These are phyloP conservation scores for Naganishia friedmannii DNA, from an alignment of 768 basidiomycete genomes.

Conservation along the genomic window DNA sequence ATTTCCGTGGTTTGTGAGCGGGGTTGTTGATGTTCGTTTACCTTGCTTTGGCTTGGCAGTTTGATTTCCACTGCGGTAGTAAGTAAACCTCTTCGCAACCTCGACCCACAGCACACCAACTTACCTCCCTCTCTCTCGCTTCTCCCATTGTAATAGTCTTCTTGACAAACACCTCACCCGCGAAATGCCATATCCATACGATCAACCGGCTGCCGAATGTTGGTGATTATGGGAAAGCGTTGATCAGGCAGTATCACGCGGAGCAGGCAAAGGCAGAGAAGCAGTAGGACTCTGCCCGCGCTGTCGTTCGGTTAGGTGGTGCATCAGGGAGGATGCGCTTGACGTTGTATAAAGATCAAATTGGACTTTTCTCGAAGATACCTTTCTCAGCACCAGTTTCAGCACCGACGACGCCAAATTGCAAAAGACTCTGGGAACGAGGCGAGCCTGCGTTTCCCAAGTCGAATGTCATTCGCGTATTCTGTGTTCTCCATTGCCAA, in stretches of 20 bases:
- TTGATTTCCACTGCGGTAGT: conserved; percentile 50
- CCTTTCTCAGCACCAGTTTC: too few relatives aligned
- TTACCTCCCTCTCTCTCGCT: not conserved
- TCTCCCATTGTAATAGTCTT: conserved; percentile 34
- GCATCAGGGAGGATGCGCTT: too few relatives aligned
- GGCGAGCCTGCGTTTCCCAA: too few relatives aligned
- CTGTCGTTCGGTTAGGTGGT: too few relatives aligned
- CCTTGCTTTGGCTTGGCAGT: conserved; percentile 24
- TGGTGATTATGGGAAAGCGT: conserved; percentile 44
- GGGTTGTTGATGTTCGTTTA: not conserved
- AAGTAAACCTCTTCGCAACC: conserved; percentile 5
- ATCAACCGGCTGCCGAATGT: conserved; percentile 42
- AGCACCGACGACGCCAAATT: too few relatives aligned
- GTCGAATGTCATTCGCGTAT: too few relatives aligned
- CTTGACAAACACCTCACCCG: conserved; percentile 45
- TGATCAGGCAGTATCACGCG: conserved; percentile 34
- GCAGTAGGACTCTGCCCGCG: not conserved
- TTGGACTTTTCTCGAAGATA: too few relatives aligned
- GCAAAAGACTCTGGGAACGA: too few relatives aligned
- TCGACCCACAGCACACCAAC: not conserved
- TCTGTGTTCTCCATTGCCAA: too few relatives aligned
- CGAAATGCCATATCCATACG: conserved; percentile 48
- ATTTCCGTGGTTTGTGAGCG: not conserved
- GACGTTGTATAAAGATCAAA: too few relatives aligned
- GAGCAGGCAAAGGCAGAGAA: conserved; percentile 6